Base-by-base conservation (phyloP, 805 yeast species). In the Lachancea lanzarotensis region DNA sequence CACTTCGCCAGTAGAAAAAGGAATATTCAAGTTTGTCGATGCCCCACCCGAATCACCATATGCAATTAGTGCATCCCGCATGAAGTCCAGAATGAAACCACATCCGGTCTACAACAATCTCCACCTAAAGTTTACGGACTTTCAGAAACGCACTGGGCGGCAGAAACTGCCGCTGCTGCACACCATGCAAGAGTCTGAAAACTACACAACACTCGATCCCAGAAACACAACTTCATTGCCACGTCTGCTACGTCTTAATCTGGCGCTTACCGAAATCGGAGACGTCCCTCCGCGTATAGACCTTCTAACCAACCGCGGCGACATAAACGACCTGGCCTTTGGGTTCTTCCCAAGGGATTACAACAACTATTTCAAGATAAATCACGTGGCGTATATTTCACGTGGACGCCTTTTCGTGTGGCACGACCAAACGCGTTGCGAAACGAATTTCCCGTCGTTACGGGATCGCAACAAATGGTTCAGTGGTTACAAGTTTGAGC, bases 401-500 rank as follows among this genome's bases (percentile, higher is more conserved):
- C 35, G 31, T 15, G 46, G 46, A 2, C 38, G 42, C 16, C 22
- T 38, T 13, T 25, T 43, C 18, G 9, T 43, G 12, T 43, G 34
- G 35, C 46, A 43, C 36, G 46, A 43, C 17, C 9, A 19, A 13
- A 19, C 6, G 8, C 27, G 42, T 2, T 42, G 38, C 34, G 42
- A 43, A 5, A 19, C 42, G 15, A 22, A 22, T 22, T 43, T 43
- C 22, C 30, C 17, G 13, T 25, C 31, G 13, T 17, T 19, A n/a
- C 17, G 31, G 2, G 2, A 42, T 11, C 19, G 46, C 20, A 33
- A 43, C 27, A 33, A 29, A 22, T 43, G 46, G 46, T 43, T 32
- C 20, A 38, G 42, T 25, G 46, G 46, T 15, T 26, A 38, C 20
- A 43, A 43, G 38, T 43, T 43, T 20, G 46, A 43, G 22, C 19